phyloP scores from a whole-genome alignment of 2,329 filamentous ascomycete genomes.

The Aureobasidium sp. region DNA sequence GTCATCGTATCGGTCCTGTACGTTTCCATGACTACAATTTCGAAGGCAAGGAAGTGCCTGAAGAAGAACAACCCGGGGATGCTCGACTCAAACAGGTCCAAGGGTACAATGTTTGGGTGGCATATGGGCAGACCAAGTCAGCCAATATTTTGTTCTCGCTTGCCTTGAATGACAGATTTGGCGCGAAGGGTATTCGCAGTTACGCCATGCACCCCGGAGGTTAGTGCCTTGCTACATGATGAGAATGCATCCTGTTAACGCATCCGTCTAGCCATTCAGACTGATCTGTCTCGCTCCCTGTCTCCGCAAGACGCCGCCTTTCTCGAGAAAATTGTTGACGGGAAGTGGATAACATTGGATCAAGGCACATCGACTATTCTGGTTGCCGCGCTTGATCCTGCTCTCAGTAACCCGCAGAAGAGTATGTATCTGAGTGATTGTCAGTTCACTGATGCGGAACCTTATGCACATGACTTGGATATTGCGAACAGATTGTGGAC shows the following conservation, averaged over 20 bases:
- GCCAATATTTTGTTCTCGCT: conserved; percentile 27
- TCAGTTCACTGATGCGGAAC: conserved; percentile 25
- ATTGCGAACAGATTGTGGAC: conserved; percentile 34
- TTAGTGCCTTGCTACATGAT: conserved; percentile 5
- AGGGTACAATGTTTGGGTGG: too few relatives aligned
- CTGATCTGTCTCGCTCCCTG: conserved; percentile 15
- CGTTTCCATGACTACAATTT: too few relatives aligned
- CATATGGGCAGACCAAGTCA: too few relatives aligned
- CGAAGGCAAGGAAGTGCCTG: too few relatives aligned
- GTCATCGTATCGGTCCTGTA: too few relatives aligned
- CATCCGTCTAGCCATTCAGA: conserved; percentile 16
- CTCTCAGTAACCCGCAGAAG: conserved; percentile 25
- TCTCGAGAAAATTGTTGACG: conserved; percentile 22
- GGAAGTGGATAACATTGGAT: conserved; percentile 33
- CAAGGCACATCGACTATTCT: conserved; percentile 39
- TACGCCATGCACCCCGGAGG: conserved; percentile 37
- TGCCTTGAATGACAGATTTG: conserved; percentile 30
- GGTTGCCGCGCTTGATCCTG: conserved; percentile 40
- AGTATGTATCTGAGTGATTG: conserved; percentile 29
- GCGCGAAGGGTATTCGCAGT: conserved; percentile 28
- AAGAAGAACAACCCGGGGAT: too few relatives aligned
- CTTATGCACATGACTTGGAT: conserved; percentile 32
- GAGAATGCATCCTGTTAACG: not conserved
- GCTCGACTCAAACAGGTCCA: too few relatives aligned
- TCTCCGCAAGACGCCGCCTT: conserved; percentile 19